Conservation (phyloP, 495 filamentous ascomycete species). For the Acidiella bohemica region DNA sequence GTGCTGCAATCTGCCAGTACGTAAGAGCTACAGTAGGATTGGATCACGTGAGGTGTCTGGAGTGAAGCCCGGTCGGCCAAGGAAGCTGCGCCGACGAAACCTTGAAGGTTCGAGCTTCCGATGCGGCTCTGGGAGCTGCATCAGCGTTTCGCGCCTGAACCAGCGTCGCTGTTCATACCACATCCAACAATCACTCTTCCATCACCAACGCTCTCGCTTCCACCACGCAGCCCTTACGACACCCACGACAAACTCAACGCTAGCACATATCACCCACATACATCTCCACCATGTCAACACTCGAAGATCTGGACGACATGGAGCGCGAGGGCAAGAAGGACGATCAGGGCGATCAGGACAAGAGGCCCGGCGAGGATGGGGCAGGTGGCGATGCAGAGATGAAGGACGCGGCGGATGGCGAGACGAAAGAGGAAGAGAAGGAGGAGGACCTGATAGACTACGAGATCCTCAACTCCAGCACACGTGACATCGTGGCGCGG, state of each 20-base stretch:
- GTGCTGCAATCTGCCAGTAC: too few relatives aligned
- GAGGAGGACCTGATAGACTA: conserved; percentile 61
- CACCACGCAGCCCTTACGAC: background rate
- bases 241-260: background rate
- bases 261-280: background rate
- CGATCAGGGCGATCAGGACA: conserved; percentile 20
- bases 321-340: conserved; percentile 63
- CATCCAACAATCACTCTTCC: background rate
- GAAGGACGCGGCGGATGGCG: conserved; percentile 59
- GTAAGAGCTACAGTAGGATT: too few relatives aligned
- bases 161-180: background rate
- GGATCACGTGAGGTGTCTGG: too few relatives aligned
- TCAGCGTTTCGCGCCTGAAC: conserved; percentile 8
- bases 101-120: background rate
- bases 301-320: conserved; percentile 71
- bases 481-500: conserved; percentile 81
- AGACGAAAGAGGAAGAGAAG: conserved; percentile 49
- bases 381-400: conserved; percentile 82
- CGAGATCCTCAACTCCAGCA: conserved; percentile 80
- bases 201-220: background rate
- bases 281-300: conserved; percentile 53
- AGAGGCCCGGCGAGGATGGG: conserved; percentile 41
- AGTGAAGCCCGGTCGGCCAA: too few relatives aligned
- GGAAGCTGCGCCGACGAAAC: background rate
- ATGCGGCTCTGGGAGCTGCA: conserved; percentile 2